Conservation (phyloP, 192 early-diverging fungal genomes). For the Backusella morwellensis region DNA sequence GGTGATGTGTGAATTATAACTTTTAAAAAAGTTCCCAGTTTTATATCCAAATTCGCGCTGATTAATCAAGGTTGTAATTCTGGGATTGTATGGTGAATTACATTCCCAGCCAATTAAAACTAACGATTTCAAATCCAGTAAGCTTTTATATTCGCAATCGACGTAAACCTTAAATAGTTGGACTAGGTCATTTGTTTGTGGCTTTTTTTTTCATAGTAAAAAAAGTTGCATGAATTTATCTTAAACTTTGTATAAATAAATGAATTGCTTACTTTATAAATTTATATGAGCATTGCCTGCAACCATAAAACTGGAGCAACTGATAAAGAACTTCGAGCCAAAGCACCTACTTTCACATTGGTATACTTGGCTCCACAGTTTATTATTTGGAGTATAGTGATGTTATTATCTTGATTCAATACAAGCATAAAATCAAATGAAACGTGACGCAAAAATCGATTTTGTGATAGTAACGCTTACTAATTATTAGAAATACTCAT, state of each 20-base stretch:
- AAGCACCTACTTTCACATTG: background rate
- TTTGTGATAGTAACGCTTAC: background rate
- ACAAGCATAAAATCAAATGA: background rate
- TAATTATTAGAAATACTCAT: background rate
- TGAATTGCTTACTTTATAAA: background rate
- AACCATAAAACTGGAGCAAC: background rate
- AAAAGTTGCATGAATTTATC: background rate
- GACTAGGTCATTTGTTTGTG: background rate
- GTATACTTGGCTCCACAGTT: background rate
- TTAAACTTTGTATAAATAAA: background rate
- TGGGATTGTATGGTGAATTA: background rate
- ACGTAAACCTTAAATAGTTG: background rate
- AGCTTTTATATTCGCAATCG: background rate
- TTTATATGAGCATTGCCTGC: background rate
- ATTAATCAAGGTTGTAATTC: constrained; percentile 5
- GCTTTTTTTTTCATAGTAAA: background rate
- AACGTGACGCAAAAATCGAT: background rate
- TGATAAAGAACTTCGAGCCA: background rate
- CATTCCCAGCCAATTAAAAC: background rate
- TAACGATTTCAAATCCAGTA: background rate
- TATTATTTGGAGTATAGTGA: background rate
- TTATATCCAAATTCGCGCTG: background rate
- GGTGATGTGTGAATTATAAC: too few species aligned
- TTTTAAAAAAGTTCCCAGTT: background rate
- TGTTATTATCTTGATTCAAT: background rate